Evolutionary conservation across 2,329 filamentous ascomycete genomes (phyloP).

Genomic region (Fusarium equiseti): DNA sequence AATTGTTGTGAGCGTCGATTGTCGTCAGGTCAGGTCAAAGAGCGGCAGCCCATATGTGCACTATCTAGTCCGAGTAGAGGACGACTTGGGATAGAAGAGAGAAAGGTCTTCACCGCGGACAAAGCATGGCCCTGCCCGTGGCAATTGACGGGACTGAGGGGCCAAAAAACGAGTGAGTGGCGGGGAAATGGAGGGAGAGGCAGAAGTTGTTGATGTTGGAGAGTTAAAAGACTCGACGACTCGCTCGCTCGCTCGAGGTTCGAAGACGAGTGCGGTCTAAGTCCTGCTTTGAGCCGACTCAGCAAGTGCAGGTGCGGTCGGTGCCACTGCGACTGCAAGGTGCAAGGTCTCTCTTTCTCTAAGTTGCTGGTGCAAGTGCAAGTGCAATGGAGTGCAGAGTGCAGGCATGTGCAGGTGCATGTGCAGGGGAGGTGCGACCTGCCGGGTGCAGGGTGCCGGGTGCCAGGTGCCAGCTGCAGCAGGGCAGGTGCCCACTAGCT

Average conservation of each 20-base stretch:
- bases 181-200: conserved; percentile 39
- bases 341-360: conserved; percentile 10
- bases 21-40: conserved; percentile 36
- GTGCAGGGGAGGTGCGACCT: conserved; percentile 39
- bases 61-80: conserved; percentile 32
- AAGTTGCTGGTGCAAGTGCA: conserved; percentile 26
- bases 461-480: conserved; percentile 42
- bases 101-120: conserved; percentile 52
- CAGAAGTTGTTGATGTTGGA: conserved; percentile 46
- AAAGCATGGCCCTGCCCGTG: conserved; percentile 55
- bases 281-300: conserved; percentile 47
- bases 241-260: conserved; percentile 31
- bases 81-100: conserved; percentile 35
- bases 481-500: conserved; percentile 39
- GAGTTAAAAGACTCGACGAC: conserved; percentile 41
- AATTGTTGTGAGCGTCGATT: conserved; percentile 41
- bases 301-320: conserved; percentile 42
- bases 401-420: conserved; percentile 19
- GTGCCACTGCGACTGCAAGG: conserved; percentile 38
- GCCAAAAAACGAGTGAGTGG: conserved; percentile 45
- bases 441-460: conserved; percentile 43
- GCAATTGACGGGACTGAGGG: conserved; percentile 50
- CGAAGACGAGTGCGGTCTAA: conserved; percentile 48
- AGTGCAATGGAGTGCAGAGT: conserved; percentile 36
- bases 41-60: conserved; percentile 42